Base-by-base conservation (phyloP, 148 eudicot species). In the Rhododendron ovatum region DNA sequence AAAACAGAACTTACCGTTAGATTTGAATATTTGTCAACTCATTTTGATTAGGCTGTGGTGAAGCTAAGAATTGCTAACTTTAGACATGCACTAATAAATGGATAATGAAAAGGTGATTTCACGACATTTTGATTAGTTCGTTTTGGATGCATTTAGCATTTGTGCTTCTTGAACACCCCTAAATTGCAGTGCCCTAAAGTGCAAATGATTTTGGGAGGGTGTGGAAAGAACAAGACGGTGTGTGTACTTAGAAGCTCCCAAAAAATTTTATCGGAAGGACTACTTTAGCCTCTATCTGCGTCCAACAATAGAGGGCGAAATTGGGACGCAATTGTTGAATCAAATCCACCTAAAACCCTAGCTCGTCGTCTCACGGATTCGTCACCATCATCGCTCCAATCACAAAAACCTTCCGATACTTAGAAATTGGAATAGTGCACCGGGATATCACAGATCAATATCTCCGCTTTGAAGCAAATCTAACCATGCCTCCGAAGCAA, bases 401-500 rank as follows among this genome's bases (percentile, higher is more conserved):
- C 76, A 71, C 39, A 13, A 71, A 13, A 71, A 47, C 7, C 2
- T 11, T 11, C 14, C 37, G 9, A 20, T 4, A 78, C 0, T 47
- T 11, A 45, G 17, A 47, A 47, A 78, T 78, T 14, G 20, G 9
- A 14, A 47, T 13, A n/a, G 35, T 78, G 57, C 57, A 4, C 50
- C n/a, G 50, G 28, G 20, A 78, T 47, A 24, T 78, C 57, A 78
- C 7, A 78, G 81, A 78, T 22, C 51, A 45, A 41, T 18, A 8
- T 47, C 59, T 47, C 14, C 26, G 57, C 50, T 47, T 47, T 2
- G 82, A 78, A 78, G 53, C 57, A 78, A 78, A 78, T 10, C 57
- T n/a, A 47, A 78, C 14, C 63, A 95, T 96, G 98, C 98, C 98
- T 67, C 98, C 98, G 82, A 96, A 96, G 89, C 94, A 90, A 87